Conservation (phyloP, 2,329 filamentous ascomycete species). For the Rhynchosporium agropyri region DNA sequence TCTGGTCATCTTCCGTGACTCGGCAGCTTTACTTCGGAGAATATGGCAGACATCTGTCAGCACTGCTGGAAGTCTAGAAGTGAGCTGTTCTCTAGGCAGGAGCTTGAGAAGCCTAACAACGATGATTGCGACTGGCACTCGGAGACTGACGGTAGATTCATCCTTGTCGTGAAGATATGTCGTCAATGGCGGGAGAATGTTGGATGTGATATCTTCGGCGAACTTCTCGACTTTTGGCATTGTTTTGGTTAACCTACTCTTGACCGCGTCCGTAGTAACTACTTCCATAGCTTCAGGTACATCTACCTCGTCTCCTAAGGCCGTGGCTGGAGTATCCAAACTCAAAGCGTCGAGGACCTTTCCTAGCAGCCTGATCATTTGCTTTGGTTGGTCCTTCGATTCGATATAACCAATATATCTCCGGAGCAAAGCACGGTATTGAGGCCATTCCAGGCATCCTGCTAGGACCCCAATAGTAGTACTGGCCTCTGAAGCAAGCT, state of each 20-base stretch:
- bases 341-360: slow-evolving; percentile 79
- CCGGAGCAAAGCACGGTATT: slow-evolving; percentile 82
- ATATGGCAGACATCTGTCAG: slow-evolving; percentile 93
- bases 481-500: slow-evolving; percentile 84
- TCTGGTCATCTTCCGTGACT: slow-evolving; percentile 86
- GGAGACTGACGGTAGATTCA: slow-evolving; percentile 89
- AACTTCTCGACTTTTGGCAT: slow-evolving; percentile 70
- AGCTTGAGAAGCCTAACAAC: slow-evolving; percentile 85
- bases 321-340: slow-evolving; percentile 44
- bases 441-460: slow-evolving; percentile 81
- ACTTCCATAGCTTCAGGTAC: slow-evolving; percentile 24
- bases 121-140: slow-evolving; percentile 86
- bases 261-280: slow-evolving; percentile 29
- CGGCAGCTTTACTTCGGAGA: slow-evolving; percentile 82
- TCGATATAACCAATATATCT: slow-evolving; percentile 82
- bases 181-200: slow-evolving; percentile 78
- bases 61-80: slow-evolving; percentile 75
- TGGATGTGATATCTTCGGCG: slow-evolving; percentile 69
- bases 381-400: slow-evolving; percentile 83
- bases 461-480: slow-evolving; percentile 75
- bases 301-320: neutral
- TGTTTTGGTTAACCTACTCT: slow-evolving; percentile 59
- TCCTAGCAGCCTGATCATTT: slow-evolving; percentile 78
- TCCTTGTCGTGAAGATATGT: slow-evolving; percentile 92
- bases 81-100: slow-evolving; percentile 72